Evolutionary conservation across 2,329 filamentous ascomycete genomes (phyloP), one percentile per base, ranked within the genome.

Genomic region (Aspergillus texensis): DNA sequence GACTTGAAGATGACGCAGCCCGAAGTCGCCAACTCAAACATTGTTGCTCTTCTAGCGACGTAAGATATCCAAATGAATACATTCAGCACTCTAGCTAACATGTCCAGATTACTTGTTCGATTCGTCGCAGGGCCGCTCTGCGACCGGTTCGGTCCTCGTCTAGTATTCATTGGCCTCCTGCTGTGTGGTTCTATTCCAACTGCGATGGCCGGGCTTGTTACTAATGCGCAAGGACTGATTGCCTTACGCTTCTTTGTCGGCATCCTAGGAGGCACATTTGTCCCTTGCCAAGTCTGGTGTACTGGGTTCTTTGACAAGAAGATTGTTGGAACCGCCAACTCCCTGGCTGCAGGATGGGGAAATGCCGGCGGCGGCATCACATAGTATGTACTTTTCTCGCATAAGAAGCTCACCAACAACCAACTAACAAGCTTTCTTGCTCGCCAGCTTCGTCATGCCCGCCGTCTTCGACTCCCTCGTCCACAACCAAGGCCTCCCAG

Each of bases 301-400:
- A 97, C 93, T 0, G 92, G 90, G 0, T 97, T 96, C 83, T 97
- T 93, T 76, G 93, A 97, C 80, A 95, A 94, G 81, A 95, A 94
- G 71, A 85, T 97, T 30, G 91, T 97, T 21, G 94, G 94, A 55
- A 94, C 92, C 6, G 92, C 93, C 65, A 97, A 97, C 74, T 91
- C 92, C 3, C 79, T 97, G 21, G 90, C 93, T 1, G 94, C 89
- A 48, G 94, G 94, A 16, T 90, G 91, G 81, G 94, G 93, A 58
- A 97, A 96, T 71, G 86, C 92, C 30, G 93, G 94, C 63, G 94
- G 93, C 67, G 94, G 94, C 61, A 91, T 96, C 68, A 96, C 93
- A 2, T 96, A 96, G 77, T 78, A 70, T 32, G 73, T 64, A 14
- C 16, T 26, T 16, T 30, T n/a, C 34, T 50, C 43, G 8, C 19